Base-by-base conservation (phyloP, 148 eudicot species). In the Arbutus unedo region DNA sequence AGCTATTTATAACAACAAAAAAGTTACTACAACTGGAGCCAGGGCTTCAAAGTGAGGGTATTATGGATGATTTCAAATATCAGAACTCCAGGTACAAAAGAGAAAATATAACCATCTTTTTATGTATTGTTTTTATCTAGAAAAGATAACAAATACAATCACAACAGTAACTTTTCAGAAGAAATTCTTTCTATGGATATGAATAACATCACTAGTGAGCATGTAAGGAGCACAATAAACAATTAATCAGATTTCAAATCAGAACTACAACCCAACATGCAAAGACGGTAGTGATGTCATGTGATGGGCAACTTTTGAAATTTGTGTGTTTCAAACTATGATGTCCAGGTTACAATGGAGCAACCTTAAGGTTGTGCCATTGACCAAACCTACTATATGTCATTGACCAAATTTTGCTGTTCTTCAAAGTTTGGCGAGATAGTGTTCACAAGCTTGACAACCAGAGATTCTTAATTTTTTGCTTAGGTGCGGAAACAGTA, bases 381-480 rank as follows among this genome's bases (percentile, higher is more conserved):
- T 41, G 23, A 66, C 38, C 43, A 66, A 66, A 66, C 71, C 43
- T 25, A 25, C 44, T 6, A 9, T 14, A 54, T 56, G 67, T 8
- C 57, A 66, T 41, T 21, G 50, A 82, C 50, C 51, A 4, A 41
- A 7, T 31, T 54, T 55, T 16, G 10, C 48, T 41, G 64, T 60
- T 64, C 43, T 18, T 50, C 54, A 53, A 25, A 9, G 47, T 19
- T 13, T 74, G 73, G 6, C 21, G 59, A 78, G 59, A 78, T 19
- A 31, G n/a, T 45, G 60, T 53, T 57, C 49, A 75, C 41, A 76
- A 76, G 25, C 73, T 76, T 62, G 45, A 60, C 64, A 19, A 62
- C 23, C 23, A 73, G 38, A 15, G 4, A 23, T 60, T 60, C 66
- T 60, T 60, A 25, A 19, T 60, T 7, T 25, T 60, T n/a, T 8